Percentiles rank a stretch among this genome's conserved stretches.
phyloP scores from a whole-genome alignment of 768 basidiomycete species.

The Hebeloma cylindrosporum region DNA sequence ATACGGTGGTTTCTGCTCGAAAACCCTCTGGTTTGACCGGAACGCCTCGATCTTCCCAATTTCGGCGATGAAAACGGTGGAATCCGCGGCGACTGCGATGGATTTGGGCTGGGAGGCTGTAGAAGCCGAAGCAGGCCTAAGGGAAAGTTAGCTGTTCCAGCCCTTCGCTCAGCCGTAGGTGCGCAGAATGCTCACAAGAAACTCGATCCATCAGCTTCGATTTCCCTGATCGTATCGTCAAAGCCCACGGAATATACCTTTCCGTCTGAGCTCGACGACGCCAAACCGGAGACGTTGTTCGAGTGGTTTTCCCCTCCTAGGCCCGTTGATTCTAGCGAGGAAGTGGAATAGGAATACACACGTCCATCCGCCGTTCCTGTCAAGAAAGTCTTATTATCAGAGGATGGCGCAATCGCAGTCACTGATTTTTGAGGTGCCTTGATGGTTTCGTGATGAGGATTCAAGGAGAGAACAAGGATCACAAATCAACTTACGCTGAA shows the following conservation, averaged over 20 bases:
- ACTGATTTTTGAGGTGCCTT: slow-evolving; percentile 83
- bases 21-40: slow-evolving; percentile 66
- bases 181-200: slow-evolving; percentile 46
- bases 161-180: neutral
- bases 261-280: slow-evolving; percentile 44
- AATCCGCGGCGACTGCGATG: slow-evolving; percentile 57
- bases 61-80: slow-evolving; percentile 66
- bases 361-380: slow-evolving; percentile 82
- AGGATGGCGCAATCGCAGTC: slow-evolving; percentile 53
- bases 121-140: slow-evolving; percentile 51
- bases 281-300: slow-evolving; percentile 65
- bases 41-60: slow-evolving; percentile 62
- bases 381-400: slow-evolving; percentile 67
- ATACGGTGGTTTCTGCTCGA: slow-evolving; percentile 52
- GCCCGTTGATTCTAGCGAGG: slow-evolving; percentile 42
- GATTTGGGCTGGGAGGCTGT: slow-evolving; percentile 67
- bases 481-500: slow-evolving; percentile 48
- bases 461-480: neutral
- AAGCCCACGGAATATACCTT: slow-evolving; percentile 70
- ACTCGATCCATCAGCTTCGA: slow-evolving; percentile 41
- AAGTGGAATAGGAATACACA: slow-evolving; percentile 58
- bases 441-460: too few relatives aligned
- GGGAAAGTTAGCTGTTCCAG: neutral
- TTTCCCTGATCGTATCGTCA: slow-evolving; percentile 77
- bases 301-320: slow-evolving; percentile 70